Conservation (phyloP, 2,329 filamentous ascomycete species). For the Aspergillus ibericus region DNA sequence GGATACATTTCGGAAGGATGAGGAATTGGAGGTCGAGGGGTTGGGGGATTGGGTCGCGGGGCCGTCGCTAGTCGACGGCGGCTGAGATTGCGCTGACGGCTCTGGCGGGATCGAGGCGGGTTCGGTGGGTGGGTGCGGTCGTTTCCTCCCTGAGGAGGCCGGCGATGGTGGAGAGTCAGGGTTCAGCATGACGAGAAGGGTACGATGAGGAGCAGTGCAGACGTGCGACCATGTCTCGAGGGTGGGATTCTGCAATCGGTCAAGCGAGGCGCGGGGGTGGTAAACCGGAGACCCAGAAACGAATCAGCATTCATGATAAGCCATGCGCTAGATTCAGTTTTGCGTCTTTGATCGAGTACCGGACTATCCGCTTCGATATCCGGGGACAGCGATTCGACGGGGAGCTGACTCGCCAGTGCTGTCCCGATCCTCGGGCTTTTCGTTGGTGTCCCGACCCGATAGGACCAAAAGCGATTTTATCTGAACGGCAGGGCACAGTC, state of each 20-base stretch:
- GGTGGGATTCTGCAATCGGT: constrained; percentile 22
- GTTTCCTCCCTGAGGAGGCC: constrained; percentile 38
- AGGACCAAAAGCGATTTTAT: constrained; percentile 18
- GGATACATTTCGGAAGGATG: constrained; percentile 78
- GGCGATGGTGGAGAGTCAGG: constrained; percentile 32
- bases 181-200: constrained; percentile 36
- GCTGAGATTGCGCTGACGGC: constrained; percentile 20
- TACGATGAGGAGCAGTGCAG: constrained; percentile 24
- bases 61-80: constrained; percentile 19
- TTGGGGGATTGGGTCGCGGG: constrained; percentile 18
- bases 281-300: constrained; percentile 18
- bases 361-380: constrained; percentile 8
- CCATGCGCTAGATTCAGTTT: constrained; percentile 14
- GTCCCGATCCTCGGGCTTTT: constrained; percentile 16
- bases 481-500: constrained; percentile 17
- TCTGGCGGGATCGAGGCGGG: constrained; percentile 23
- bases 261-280: constrained; percentile 9
- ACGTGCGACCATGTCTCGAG: constrained; percentile 34
- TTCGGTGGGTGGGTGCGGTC: constrained; percentile 34
- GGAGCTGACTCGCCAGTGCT: constrained; percentile 16
- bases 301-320: constrained; percentile 34
- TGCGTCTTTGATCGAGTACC: constrained; percentile 1
- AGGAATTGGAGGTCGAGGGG: constrained; percentile 34
- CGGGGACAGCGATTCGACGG: not conserved
- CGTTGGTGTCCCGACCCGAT: constrained; percentile 11